Conservation (phyloP, 2,329 filamentous ascomycete species). For the Sporothrix variecibatus region DNA sequence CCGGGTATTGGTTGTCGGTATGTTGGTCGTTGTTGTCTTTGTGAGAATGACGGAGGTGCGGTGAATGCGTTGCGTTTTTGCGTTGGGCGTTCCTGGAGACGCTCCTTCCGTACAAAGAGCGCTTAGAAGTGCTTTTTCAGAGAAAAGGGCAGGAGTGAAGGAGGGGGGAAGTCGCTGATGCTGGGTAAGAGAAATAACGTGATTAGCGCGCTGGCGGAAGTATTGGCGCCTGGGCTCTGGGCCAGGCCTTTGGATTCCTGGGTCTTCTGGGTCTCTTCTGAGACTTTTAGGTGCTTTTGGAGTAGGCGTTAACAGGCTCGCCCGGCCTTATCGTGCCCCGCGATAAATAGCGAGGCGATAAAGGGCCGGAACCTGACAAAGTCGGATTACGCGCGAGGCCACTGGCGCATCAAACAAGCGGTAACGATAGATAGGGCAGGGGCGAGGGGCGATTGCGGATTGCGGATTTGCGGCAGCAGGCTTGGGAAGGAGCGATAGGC, state of each 20-base stretch:
- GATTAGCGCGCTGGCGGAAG: constrained; percentile 31
- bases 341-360: constrained; percentile 25
- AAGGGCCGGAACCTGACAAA: constrained; percentile 27
- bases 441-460: background rate
- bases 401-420: constrained; percentile 8
- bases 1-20: background rate
- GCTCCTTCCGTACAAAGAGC: constrained; percentile 11
- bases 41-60: background rate
- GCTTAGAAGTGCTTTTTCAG: constrained; percentile 10
- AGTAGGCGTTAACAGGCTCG: background rate
- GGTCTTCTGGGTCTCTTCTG: background rate
- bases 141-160: background rate
- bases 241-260: background rate
- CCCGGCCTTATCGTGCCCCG: constrained; percentile 25
- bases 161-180: background rate
- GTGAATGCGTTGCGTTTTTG: background rate
- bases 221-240: background rate
- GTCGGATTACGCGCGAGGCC: constrained; percentile 10
- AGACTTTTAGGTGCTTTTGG: background rate
- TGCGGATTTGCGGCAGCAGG: background rate
- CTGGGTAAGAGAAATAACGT: constrained; percentile 20
- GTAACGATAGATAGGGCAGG: constrained; percentile 1
- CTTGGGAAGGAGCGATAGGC: background rate
- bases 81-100: background rate
- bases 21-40: background rate